Percentiles rank a stretch among this genome's conserved stretches.
Evolutionary conservation across 257 asterid genomes (phyloP).

Genomic region (Solanum medicagineum): DNA sequence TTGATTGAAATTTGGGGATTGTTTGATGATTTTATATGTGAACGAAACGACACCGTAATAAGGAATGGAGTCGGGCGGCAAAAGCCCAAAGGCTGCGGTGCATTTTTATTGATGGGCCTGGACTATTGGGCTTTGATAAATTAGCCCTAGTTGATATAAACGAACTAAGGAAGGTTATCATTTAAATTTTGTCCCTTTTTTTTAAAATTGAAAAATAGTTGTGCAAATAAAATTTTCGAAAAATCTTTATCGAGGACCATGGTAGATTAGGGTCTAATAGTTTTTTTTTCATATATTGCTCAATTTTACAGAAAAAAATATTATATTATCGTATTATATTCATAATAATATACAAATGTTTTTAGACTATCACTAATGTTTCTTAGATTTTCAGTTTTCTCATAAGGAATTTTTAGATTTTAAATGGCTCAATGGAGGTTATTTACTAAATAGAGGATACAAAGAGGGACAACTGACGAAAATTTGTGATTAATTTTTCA

Average conservation of each 20-base stretch:
- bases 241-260: not conserved
- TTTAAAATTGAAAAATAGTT: not conserved
- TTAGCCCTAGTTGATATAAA: too few relatives aligned
- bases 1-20: not conserved
- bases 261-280: not conserved
- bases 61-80: not conserved
- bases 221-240: not conserved
- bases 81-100: not conserved
- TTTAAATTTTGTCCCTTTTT: not conserved
- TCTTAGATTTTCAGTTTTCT: not conserved
- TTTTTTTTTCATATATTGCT: not conserved
- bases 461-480: not conserved
- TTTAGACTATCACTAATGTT: rapidly evolving
- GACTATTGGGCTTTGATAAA: not conserved
- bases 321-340: not conserved
- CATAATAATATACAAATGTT: too few relatives aligned
- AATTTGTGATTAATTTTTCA: not conserved
- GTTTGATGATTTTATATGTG: not conserved
- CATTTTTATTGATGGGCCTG: not conserved
- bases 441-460: not conserved
- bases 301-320: not conserved
- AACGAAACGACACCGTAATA: not conserved
- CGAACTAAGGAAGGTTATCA: not conserved
- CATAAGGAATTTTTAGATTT: not conserved
- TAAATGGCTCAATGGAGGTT: not conserved